Conservation (phyloP, 257 asterid genomes). For the Primulina eburnea region DNA sequence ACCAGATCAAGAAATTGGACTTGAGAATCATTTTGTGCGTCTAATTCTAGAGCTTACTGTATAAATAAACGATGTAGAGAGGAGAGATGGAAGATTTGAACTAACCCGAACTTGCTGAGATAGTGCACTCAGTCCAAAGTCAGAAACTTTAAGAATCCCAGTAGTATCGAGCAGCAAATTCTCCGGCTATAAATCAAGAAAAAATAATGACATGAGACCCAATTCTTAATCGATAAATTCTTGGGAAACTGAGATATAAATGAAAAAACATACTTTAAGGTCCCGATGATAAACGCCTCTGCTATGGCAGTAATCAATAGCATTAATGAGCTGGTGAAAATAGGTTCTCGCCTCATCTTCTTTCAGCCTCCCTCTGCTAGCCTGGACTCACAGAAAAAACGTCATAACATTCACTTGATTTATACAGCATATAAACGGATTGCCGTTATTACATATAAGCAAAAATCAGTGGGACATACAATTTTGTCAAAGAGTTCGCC, state of each 20-base stretch:
- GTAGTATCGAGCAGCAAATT: constrained; percentile 75
- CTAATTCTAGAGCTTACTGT: neutral
- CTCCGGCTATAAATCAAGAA: constrained; percentile 62
- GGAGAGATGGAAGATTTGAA: constrained; percentile 2
- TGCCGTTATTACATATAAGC: constrained; percentile 13
- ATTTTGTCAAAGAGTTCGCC: constrained; percentile 96
- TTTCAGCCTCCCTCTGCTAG: constrained; percentile 81
- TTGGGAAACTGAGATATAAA: neutral
- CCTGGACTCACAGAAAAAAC: constrained; percentile 41
- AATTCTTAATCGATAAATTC: neutral
- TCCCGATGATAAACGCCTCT: constrained; percentile 93
- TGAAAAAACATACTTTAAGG: constrained; percentile 54
- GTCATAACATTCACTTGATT: constrained; percentile 8
- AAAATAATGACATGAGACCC: neutral
- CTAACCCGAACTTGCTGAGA: constrained; percentile 96
- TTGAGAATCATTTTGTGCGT: constrained; percentile 3
- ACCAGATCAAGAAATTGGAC: constrained; percentile 21
- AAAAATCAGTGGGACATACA: constrained; percentile 38
- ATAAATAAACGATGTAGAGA: neutral
- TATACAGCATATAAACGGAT: constrained; percentile 5
- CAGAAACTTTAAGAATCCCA: constrained; percentile 83
- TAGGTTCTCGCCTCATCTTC: constrained; percentile 95
- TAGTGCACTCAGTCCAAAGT: constrained; percentile 93
- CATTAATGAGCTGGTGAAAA: constrained; percentile 91
- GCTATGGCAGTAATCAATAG: constrained; percentile 95